phyloP scores from a whole-genome alignment of 2,329 filamentous ascomycete genomes.

The Diaporthe capsici region DNA sequence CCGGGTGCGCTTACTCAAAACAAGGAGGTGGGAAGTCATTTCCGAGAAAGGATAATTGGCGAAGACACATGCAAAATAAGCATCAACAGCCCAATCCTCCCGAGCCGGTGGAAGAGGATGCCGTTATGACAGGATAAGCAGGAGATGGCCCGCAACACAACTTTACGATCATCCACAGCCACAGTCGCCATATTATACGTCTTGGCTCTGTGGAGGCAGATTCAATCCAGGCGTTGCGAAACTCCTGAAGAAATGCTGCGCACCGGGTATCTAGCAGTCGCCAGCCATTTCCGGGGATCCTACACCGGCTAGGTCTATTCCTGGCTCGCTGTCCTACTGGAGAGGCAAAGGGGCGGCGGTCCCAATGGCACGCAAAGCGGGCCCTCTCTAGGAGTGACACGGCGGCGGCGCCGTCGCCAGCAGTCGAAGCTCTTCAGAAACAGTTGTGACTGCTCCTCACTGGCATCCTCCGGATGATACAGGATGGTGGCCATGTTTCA shows the following conservation, averaged over 20 bases:
- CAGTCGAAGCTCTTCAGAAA: neutral
- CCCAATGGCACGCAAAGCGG: neutral
- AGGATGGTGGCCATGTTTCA: neutral
- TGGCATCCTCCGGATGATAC: neutral
- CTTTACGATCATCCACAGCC: neutral
- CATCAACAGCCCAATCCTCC: conserved; percentile 62
- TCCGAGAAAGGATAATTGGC: conserved; percentile 74
- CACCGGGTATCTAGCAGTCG: neutral
- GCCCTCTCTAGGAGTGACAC: neutral
- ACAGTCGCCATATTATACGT: neutral
- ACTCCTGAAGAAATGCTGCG: neutral
- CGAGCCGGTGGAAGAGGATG: conserved; percentile 58
- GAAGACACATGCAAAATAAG: conserved; percentile 73
- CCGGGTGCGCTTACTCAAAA: conserved; percentile 69
- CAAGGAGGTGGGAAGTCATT: conserved; percentile 68
- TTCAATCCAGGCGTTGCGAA: neutral
- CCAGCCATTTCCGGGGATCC: neutral
- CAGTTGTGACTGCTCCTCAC: neutral
- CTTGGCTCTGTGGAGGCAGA: neutral
- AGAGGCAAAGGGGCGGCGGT: neutral
- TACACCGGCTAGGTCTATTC: neutral
- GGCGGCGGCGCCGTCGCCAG: neutral
- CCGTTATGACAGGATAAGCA: conserved; percentile 45
- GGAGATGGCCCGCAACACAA: neutral
- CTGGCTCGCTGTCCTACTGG: neutral